phyloP scores from a whole-genome alignment of 345 rosid genomes.

The Sonneratia alba region DNA sequence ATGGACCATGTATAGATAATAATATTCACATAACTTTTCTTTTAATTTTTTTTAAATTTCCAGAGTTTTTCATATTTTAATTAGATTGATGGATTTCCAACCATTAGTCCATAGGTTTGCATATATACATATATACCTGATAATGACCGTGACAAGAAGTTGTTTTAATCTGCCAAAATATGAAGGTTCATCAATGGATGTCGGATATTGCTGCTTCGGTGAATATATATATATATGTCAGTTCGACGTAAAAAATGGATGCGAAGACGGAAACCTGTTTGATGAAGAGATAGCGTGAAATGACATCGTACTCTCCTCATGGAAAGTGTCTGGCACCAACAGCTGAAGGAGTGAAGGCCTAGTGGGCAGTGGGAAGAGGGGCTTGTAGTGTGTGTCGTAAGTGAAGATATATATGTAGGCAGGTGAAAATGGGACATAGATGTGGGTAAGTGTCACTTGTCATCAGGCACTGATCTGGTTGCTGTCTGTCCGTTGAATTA shows the following conservation, averaged over 20 bases:
- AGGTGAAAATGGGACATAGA: not conserved
- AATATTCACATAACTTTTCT: not conserved
- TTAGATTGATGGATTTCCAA: not conserved
- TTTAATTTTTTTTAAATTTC: not conserved
- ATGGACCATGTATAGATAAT: too few relatives aligned
- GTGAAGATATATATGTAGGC: not conserved
- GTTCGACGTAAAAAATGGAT: too few relatives aligned
- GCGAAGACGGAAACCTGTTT: too few relatives aligned
- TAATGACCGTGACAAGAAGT: too few relatives aligned
- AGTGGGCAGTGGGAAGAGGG: not conserved
- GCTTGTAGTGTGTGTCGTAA: not conserved
- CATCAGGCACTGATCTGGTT: not conserved
- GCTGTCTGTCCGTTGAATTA: not conserved
- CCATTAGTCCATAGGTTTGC: not conserved
- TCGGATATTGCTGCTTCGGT: too few relatives aligned
- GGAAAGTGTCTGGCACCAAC: not conserved
- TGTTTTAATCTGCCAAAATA: too few relatives aligned
- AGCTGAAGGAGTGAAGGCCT: not conserved
- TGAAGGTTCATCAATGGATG: too few relatives aligned
- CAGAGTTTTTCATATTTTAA: too few relatives aligned
- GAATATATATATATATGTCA: too few relatives aligned
- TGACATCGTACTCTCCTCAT: too few relatives aligned
- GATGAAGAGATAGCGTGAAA: too few relatives aligned
- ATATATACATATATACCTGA: too few relatives aligned
- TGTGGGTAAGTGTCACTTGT: constrained; percentile 1